Base-by-base conservation (phyloP, 1,139 yeast species). In the Kazachstania sp. region DNA sequence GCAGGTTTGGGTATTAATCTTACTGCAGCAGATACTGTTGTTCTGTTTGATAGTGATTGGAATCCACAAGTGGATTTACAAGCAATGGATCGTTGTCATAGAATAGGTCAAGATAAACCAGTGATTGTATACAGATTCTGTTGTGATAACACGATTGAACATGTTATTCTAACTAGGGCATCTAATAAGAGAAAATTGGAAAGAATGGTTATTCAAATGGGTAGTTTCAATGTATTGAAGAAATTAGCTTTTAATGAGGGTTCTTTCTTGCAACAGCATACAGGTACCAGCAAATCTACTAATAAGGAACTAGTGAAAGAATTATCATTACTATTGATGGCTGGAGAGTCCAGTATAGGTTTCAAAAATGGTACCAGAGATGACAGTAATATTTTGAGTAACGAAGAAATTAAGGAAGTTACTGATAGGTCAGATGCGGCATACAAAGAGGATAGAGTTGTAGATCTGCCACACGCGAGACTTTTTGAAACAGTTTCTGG, bases 61-160 rank as follows among this genome's bases (percentile, higher is more conserved):
- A 92, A 92, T 59, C 98, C 98, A 0, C 97, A 92, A 61, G 90
- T 87, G 56, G 97, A 92, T 65, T 69, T 88, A 45, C 98, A 92
- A 63, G 97, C 97, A 0, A 92, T 92, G 78, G 97, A 90, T 61
- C 73, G 98, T 50, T 95, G 86, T 13, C 97, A 92, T 64, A 72
- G 98, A 60, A 86, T 92, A 49, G 97, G 98, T 0, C 98, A 92
- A 64, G 73, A 70, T 1, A 79, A 76, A 46, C 96, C 96, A 0
- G 95, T 88, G 2, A 73, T 86, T 41, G 78, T 92, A 1, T 86
- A 79, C 60, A 74, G 97, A 50, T 73, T 92, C 40, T 81, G 88
- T 19, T 76, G 87, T 11, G 75, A 78, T 43, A 79, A 86, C 55
- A 86, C 96, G 0, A 77, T 90, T 36, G 98, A 92, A 66, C 92